A percentile compares a stretch with the other conserved stretches of the same genome.
These are phyloP conservation scores for Podaxis sp. DNA, from an alignment of 768 basidiomycete genomes.

Conservation along the genomic window DNA sequence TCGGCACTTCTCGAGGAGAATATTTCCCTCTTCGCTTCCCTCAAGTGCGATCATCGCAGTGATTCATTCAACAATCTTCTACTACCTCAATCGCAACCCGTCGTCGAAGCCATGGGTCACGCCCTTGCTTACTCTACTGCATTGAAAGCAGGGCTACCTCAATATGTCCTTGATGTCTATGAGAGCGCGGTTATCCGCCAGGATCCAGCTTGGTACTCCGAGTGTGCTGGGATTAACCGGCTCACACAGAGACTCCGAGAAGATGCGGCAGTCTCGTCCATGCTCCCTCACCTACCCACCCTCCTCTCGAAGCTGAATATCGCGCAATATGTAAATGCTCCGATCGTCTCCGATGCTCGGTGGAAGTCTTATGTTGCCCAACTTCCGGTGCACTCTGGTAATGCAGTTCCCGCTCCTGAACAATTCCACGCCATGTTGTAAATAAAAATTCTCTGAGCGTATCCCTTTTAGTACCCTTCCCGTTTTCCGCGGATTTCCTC, in stretches of 20 bases:
- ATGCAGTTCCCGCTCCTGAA: constrained; percentile 31
- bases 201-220: constrained; percentile 58
- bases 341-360: constrained; percentile 44
- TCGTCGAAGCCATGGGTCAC: constrained; percentile 61
- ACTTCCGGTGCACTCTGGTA: constrained; percentile 39
- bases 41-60: constrained; percentile 45
- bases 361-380: constrained; percentile 44
- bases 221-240: constrained; percentile 45
- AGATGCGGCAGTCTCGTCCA: constrained; percentile 38
- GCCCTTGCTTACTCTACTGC: constrained; percentile 57
- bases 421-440: constrained; percentile 41
- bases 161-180: constrained; percentile 51
- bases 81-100: constrained; percentile 48
- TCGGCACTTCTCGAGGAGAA: constrained; percentile 43
- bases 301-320: constrained; percentile 42
- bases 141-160: constrained; percentile 35
- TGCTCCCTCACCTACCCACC: constrained; percentile 36
- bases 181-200: constrained; percentile 47
- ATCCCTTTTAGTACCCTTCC: neutral
- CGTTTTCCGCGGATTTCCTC: neutral
- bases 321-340: constrained; percentile 46
- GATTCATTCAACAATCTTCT: constrained; percentile 47
- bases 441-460: neutral
- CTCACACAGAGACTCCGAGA: constrained; percentile 43
- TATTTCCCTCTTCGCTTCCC: constrained; percentile 27